Percentiles rank a stretch among this genome's conserved stretches.
Evolutionary conservation across 371 early-diverging fungal species (phyloP).

Genomic region (Zychaea mexicana): DNA sequence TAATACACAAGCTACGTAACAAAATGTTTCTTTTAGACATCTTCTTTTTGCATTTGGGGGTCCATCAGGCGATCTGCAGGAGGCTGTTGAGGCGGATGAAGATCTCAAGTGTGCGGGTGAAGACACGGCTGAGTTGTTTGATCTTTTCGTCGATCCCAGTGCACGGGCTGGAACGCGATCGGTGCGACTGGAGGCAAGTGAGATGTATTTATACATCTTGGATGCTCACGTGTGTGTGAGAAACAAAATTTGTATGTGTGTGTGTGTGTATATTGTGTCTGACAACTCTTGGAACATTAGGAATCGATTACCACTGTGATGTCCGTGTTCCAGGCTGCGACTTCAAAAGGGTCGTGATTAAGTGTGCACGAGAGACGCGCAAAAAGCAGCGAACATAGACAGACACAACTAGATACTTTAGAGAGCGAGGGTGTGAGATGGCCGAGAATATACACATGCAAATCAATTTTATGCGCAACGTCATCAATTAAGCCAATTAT

Average conservation of each 20-base stretch:
- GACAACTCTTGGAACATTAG: constrained; percentile 12
- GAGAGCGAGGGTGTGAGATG: neutral
- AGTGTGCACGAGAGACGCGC: neutral
- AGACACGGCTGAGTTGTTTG: constrained; percentile 67
- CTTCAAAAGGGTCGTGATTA: neutral
- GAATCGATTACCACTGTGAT: constrained; percentile 39
- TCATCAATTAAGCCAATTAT: constrained; percentile 14
- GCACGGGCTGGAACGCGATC: constrained; percentile 65
- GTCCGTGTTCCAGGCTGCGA: constrained; percentile 22
- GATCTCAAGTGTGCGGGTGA: constrained; percentile 61
- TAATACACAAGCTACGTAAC: too few relatives aligned
- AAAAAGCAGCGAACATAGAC: neutral
- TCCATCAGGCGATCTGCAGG: constrained; percentile 70
- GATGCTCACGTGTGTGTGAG: too few relatives aligned
- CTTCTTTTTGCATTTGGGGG: constrained; percentile 72
- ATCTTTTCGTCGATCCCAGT: constrained; percentile 65
- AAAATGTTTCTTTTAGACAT: constrained; percentile 39
- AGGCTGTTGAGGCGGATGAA: constrained; percentile 74
- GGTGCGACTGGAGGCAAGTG: constrained; percentile 67
- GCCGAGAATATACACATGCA: constrained; percentile 4
- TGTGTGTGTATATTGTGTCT: constrained; percentile 7
- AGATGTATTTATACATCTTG: too few relatives aligned
- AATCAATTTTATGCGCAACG: constrained; percentile 10
- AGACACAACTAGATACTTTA: neutral
- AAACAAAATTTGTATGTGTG: too few relatives aligned